Base-by-base conservation (phyloP, 2,329 filamentous ascomycete species). In the Diplodia intermedia region DNA sequence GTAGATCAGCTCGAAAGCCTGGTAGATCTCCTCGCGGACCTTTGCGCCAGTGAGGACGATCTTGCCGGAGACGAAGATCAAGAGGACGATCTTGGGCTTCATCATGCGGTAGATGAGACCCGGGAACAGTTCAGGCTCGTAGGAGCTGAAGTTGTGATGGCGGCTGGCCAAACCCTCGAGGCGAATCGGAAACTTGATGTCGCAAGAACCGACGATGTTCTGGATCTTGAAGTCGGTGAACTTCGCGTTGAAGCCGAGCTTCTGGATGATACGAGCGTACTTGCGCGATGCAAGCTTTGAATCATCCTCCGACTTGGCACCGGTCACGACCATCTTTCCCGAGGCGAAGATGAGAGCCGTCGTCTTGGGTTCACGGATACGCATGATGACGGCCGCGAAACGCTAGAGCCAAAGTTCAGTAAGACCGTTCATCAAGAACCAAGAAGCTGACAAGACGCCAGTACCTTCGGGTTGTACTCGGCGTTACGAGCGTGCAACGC, bases 81-180 rank as follows among this genome's bases (percentile, higher is more conserved):
- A 85, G 31, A 98, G 89, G 66, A 98, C 94, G 73, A 98, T 97
- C 89, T 98, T 98, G 23, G 95, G 95, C 86, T 98, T 98, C 86
- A 98, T 97, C 95, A 99, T 99, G 80, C 95, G 93, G 84, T 99
- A 99, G 83, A 99, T 99, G 65, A 99, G 90, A 88, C 95, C 95
- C 77, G 95, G 95, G 88, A 98, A 99, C 80, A 99, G 82, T 79
- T 99, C 95, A 73, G 95, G 95, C 82, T 99, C 95, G 82, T 99
- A 99, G 68, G 94, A 97, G 82, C 92, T 96, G 89, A 98, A 99
- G 84, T 97, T 97, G 86, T 98, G 94, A 87, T 99, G 95, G 82
- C 94, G 93, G 73, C 91, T 95, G 18, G 95, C 95, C 79, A 99
- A 85, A 82, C 95, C 95, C 80, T 98, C 95, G 69, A 99, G 86